Percentiles rank a stretch among this genome's conserved stretches.
phyloP scores from a whole-genome alignment of 306 rosid genomes.

The Mucuna pruriens region DNA sequence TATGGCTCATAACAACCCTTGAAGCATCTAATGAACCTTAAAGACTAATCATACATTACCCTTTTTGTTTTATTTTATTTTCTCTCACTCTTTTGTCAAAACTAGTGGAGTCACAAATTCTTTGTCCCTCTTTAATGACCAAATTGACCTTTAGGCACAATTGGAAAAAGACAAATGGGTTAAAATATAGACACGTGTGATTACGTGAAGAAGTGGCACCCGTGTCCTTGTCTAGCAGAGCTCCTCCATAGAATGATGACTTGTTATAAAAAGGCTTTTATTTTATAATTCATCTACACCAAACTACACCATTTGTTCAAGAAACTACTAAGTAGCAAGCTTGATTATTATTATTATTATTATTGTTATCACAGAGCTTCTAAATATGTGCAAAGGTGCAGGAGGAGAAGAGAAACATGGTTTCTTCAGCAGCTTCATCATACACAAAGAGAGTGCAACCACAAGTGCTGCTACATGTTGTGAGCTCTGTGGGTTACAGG shows the following conservation, averaged over 20 bases:
- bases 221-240: conserved; percentile 50
- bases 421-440: not conserved
- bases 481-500: conserved; percentile 68
- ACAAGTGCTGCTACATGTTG: conserved; percentile 43
- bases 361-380: conserved; percentile 32
- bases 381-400: conserved; percentile 70
- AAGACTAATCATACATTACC: conserved; percentile 26
- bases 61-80: not conserved
- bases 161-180: conserved; percentile 21
- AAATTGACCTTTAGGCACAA: conserved; percentile 16
- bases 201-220: conserved; percentile 50
- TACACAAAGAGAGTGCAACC: conserved; percentile 33
- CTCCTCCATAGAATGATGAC: not conserved
- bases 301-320: conserved; percentile 14
- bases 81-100: conserved; percentile 39
- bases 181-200: conserved; percentile 34
- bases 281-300: not conserved
- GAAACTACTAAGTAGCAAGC: conserved; percentile 18
- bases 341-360: not conserved
- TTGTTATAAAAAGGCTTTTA: conserved; percentile 39
- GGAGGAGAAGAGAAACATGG: conserved; percentile 41
- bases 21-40: conserved; percentile 44
- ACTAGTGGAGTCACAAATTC: conserved; percentile 47
- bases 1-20: conserved; percentile 49
- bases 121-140: conserved; percentile 13